Percentiles rank a stretch among this genome's conserved stretches.
Conservation (phyloP, 2,329 filamentous ascomycete genomes). For the Penicillium sp. region DNA sequence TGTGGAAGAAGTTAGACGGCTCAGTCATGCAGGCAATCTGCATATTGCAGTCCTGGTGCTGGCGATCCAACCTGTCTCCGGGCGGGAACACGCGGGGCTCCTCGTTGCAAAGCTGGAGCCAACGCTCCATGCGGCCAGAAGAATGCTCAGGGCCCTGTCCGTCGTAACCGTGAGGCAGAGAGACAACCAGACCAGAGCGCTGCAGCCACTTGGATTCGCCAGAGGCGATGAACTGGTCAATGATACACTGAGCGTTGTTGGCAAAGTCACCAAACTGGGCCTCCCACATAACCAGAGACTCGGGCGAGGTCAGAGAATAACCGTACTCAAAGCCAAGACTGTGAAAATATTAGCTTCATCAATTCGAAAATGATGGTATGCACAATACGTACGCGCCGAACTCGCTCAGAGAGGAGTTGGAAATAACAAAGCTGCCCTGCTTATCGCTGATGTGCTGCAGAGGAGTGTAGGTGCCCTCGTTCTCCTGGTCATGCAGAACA, state of each 20-base stretch:
- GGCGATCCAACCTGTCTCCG: constrained; percentile 82
- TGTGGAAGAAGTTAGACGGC: constrained; percentile 92
- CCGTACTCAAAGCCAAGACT: constrained; percentile 96
- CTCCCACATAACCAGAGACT: constrained; percentile 98
- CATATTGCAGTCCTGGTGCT: constrained; percentile 99
- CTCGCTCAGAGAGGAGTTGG: constrained; percentile 82
- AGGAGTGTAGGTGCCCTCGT: constrained; percentile 84
- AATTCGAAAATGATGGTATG: not conserved
- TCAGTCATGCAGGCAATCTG: constrained; percentile 97
- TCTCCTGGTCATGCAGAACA: constrained; percentile 96
- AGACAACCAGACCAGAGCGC: constrained; percentile 92
- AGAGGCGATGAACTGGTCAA: constrained; percentile 97
- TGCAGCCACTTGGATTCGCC: constrained; percentile 99
- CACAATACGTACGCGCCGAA: constrained; percentile 53
- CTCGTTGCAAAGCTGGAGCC: constrained; percentile 94
- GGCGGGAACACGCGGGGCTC: constrained; percentile 89
- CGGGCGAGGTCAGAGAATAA: constrained; percentile 93
- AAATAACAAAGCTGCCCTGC: constrained; percentile 93
- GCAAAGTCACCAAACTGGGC: constrained; percentile 99
- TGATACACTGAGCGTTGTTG: constrained; percentile 98
- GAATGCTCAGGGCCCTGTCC: constrained; percentile 98
- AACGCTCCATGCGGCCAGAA: constrained; percentile 93
- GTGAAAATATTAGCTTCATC: constrained; percentile 51
- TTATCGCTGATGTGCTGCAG: constrained; percentile 83
- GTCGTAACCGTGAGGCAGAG: constrained; percentile 94